Evolutionary conservation across 1,139 yeast genomes (phyloP), one percentile per base, ranked within the genome.

Genomic region (Suhomyces choctaworum): DNA sequence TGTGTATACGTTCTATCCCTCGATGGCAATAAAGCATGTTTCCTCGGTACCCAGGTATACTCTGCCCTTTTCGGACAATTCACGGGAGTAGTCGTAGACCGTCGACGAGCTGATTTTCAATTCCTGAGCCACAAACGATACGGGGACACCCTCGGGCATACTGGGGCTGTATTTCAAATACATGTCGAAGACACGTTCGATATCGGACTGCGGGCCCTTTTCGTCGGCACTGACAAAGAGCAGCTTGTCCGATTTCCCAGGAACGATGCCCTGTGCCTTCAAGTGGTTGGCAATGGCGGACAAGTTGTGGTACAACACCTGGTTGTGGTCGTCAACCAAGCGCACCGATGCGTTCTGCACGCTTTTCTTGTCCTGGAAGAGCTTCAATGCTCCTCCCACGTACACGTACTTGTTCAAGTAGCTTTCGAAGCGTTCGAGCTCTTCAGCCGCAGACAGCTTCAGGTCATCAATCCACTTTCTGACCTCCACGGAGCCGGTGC

Each of bases 91-190:
- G 20, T 64, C 58, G 40, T 64, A 60, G 10, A 74, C 82, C 26
- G 67, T 75, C 17, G 69, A 76, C 34, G 66, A 69, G 21, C 73
- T 50, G n/a, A 82, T 46, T 29, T 64, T 66, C 47, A 82, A 62
- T 24, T 71, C 68, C 51, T 80, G 84, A 13, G 80, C 70, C 41
- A 84, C 75, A 40, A 76, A 68, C 39, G 73, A 75, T 13, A 78
- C 64, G 14, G 87, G 88, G 7, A 83, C 88, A 45, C 92, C 92
- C 51, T 82, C 89, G 9, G 78, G 69, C 80, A 82, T 82, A 11
- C 77, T 63, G 31, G 72, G 69, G 26, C 79, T 68, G 47, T 77
- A 60, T 39, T 71, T 71, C 46, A 66, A 63, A 54, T 82, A 63
- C 29, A 76, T 66, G n/a, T 67, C 67, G 38, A 69, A 63, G 27